Percentiles rank a stretch among this genome's conserved stretches.
phyloP scores from a whole-genome alignment of 2,329 filamentous ascomycete genomes.

The Aspergillus sp. region DNA sequence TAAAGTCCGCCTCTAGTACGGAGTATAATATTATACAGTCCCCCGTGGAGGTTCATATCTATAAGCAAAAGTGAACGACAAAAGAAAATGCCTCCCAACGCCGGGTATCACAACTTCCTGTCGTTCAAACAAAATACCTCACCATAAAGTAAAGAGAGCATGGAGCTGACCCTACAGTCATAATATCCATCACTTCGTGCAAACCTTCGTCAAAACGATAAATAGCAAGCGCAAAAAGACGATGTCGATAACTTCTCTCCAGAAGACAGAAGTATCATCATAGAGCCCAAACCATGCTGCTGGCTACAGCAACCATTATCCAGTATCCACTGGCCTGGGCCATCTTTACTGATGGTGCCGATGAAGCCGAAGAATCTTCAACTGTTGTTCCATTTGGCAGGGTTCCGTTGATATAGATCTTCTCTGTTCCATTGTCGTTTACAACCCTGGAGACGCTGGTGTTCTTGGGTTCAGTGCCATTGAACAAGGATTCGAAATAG shows the following conservation, averaged over 20 bases:
- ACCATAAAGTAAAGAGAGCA: too few species aligned
- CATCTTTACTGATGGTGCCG: slow-evolving; percentile 15
- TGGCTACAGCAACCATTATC: slow-evolving; percentile 35
- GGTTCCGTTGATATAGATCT: slow-evolving; percentile 46
- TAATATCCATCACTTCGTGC: too few species aligned
- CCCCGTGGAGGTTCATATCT: too few species aligned
- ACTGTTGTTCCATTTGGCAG: slow-evolving; percentile 41
- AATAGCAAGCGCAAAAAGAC: neutral
- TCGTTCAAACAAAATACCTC: too few species aligned
- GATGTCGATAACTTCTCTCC: neutral
- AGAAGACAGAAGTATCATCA: slow-evolving; percentile 7
- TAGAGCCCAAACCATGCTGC: slow-evolving; percentile 26
- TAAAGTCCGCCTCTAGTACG: too few species aligned
- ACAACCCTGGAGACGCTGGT: slow-evolving; percentile 33
- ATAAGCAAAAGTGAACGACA: too few species aligned
- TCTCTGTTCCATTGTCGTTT: slow-evolving; percentile 39
- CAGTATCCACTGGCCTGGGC: slow-evolving; percentile 37
- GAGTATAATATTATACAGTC: too few species aligned
- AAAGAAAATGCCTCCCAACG: too few species aligned
- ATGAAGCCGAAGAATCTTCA: slow-evolving; percentile 22
- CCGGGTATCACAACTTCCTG: too few species aligned
- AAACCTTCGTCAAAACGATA: neutral
- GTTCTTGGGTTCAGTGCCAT: slow-evolving; percentile 36
- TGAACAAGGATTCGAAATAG: slow-evolving; percentile 39
- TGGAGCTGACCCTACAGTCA: too few species aligned